These are phyloP conservation scores for Melocanna baccifera DNA, from an alignment of 176 grass and related monocot species.

Conservation along the genomic window DNA sequence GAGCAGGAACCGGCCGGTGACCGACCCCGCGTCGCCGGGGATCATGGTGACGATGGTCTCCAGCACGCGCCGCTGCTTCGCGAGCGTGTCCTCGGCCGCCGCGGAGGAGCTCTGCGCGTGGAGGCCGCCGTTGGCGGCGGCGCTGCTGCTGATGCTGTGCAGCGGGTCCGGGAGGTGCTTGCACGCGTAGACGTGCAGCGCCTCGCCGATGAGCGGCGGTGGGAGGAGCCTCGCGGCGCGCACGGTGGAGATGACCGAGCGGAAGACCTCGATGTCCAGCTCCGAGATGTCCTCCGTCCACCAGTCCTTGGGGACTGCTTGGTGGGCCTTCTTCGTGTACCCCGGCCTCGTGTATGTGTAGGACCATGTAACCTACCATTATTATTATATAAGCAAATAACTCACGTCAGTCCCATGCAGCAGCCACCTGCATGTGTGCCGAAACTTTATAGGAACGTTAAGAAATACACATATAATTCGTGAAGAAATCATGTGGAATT, in stretches of 20 bases:
- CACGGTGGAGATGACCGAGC: conserved; percentile 71
- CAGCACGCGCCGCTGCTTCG: conserved; percentile 65
- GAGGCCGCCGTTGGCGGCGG: background rate
- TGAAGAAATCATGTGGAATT: no score
- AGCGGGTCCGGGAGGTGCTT: conserved; percentile 77
- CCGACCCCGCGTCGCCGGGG: conserved; percentile 51
- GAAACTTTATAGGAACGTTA: no score
- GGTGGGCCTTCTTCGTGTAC: conserved; percentile 45
- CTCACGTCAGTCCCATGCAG: no score
- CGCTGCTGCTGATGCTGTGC: background rate
- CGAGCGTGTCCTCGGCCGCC: conserved; percentile 40
- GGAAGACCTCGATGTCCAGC: conserved; percentile 85
- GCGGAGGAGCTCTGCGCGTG: conserved; percentile 45
- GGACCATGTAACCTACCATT: conserved; percentile 82
- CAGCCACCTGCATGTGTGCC: accelerated
- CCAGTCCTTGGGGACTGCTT: conserved; percentile 85
- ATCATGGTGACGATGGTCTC: conserved; percentile 88
- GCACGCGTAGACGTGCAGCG: conserved; percentile 88
- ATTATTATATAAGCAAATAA: no score
- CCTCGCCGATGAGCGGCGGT: conserved; percentile 80
- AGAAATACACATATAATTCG: no score
- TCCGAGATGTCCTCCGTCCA: conserved; percentile 98
- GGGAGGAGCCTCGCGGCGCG: conserved; percentile 56
- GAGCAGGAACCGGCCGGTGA: conserved; percentile 74
- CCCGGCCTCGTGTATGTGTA: conserved; percentile 84